Conservation (phyloP, 345 rosid genomes). For the Syzygium grande region DNA sequence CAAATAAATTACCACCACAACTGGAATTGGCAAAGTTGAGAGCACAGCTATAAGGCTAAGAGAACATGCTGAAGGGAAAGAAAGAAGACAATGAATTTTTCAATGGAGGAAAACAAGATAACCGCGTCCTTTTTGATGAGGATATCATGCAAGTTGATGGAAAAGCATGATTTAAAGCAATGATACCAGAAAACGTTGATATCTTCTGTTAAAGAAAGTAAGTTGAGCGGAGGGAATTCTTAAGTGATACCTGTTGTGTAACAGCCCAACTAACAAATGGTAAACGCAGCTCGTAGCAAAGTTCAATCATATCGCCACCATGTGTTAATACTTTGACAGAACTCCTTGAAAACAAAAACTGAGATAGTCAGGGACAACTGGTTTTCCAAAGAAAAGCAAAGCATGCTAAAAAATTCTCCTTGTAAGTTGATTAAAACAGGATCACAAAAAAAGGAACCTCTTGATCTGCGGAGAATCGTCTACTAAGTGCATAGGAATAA, state of each 20-base stretch:
- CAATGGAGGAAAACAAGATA: not conserved
- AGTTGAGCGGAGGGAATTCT: not conserved
- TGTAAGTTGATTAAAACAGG: conserved; percentile 3
- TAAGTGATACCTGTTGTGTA: conserved; percentile 48
- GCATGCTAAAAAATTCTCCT: not conserved
- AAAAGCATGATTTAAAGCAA: not conserved
- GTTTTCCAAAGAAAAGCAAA: not conserved
- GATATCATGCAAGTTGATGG: not conserved
- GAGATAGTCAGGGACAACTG: conserved; percentile 9
- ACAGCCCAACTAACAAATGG: conserved; percentile 76
- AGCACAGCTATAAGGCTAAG: not conserved
- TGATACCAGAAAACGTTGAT: not conserved
- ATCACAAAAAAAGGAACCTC: conserved; percentile 32
- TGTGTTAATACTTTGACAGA: conserved; percentile 79
- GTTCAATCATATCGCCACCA: conserved; percentile 94
- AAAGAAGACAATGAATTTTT: not conserved
- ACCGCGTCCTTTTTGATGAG: not conserved
- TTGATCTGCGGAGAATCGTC: conserved; percentile 50
- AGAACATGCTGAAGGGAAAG: not conserved
- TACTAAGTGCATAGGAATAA: conserved; percentile 57
- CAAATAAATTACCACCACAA: not conserved
- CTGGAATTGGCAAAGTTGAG: not conserved
- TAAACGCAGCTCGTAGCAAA: conserved; percentile 81
- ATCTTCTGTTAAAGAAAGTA: not conserved
- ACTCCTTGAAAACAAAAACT: conserved; percentile 44